A percentile compares a stretch with the other conserved stretches of the same genome.
Conservation (phyloP, 345 rosid genomes). For the Eucalyptus coolabah region DNA sequence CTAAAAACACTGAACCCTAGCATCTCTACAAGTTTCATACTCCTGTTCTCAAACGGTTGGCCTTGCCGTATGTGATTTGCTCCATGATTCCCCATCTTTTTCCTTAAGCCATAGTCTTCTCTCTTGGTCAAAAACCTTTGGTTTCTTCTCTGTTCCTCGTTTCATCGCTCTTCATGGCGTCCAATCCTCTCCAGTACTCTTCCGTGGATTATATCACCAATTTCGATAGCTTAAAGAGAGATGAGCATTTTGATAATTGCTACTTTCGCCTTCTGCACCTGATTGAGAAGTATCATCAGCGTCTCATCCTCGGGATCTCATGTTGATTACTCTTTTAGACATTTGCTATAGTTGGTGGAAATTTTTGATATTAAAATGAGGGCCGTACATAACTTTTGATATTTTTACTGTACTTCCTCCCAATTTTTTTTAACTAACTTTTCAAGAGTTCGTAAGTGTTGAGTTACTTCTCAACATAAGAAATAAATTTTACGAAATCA, state of each 20-base stretch:
- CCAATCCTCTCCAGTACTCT: neutral
- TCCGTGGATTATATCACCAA: neutral
- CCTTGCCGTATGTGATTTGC: neutral
- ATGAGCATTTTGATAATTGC: neutral
- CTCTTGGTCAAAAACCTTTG: too few species aligned
- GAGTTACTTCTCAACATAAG: neutral
- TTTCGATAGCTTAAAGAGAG: neutral
- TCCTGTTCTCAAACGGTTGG: neutral
- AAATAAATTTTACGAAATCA: neutral
- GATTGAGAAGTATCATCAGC: neutral
- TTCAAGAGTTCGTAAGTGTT: neutral
- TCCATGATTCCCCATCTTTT: neutral
- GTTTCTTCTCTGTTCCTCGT: neutral
- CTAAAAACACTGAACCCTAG: neutral
- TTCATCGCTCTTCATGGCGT: neutral
- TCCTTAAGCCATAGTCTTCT: neutral
- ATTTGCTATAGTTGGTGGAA: neutral
- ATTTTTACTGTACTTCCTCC: neutral
- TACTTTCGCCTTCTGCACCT: neutral
- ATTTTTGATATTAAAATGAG: fast-evolving
- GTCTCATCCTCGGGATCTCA: neutral
- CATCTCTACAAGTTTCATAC: neutral
- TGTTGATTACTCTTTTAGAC: neutral
- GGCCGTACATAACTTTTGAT: fast-evolving
- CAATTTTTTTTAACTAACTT: neutral